Evolutionary conservation across 768 basidiomycete species (phyloP), one percentile per base, ranked within the genome.

Genomic region (Rhodotorula paludigena): DNA sequence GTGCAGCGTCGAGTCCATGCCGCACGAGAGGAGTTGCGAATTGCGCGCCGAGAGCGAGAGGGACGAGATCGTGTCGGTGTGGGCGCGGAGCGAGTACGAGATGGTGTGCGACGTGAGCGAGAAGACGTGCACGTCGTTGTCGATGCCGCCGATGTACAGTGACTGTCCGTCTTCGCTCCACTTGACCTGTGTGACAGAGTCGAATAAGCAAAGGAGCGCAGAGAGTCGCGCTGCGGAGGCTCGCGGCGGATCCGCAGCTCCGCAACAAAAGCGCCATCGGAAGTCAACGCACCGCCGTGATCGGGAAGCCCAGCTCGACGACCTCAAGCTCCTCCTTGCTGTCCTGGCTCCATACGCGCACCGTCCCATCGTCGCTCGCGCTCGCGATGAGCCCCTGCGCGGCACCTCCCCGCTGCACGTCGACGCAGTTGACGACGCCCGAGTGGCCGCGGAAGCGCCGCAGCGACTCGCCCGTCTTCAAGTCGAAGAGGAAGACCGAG

Each of bases 51-150:
- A 97, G 63, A 98, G 83, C 0, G 89, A 80, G n/a, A 99, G 83
- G 6, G 92, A 93, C 5, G 91, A 89, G 5, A 94, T 91, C 2
- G 93, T 97, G 76, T 98, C 96, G 18, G 84, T 85, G 78, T 97
- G 93, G 20, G 91, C 93, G 33, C 82, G 79, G 9, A 98, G 84
- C 20, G 87, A 81, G 75, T 89, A 91, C 4, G 92, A 84, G 74
- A 91, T 83, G 67, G 87, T 85, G 66, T 85, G 64, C 28, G 53
- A 63, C 60, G 49, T 67, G 52, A 60, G 48, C 59, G 67, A 67
- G 45, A 66, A 73, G 33, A 94, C 92, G 77, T 97, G 92, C 68
- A 99, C 87, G 78, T 92, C 91, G 73, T 99, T 99, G 79, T 99
- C 94, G 74, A 98, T 78, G 21, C 89, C 92, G 9, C 88, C 93